Conservation (phyloP, 257 asterid species). For the Scutellaria barbata region DNA sequence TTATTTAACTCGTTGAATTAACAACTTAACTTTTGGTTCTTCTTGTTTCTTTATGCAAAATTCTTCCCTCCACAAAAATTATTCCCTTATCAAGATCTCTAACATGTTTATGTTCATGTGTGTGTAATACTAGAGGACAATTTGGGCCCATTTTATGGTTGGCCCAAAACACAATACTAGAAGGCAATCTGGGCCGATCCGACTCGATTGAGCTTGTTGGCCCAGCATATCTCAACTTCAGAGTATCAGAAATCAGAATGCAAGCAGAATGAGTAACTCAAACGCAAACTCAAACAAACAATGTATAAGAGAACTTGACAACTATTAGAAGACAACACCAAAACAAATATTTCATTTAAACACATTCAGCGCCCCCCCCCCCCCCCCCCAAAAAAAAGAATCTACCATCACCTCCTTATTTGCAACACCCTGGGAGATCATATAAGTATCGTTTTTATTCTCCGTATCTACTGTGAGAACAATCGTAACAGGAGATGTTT, state of each 20-base stretch:
- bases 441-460: background rate
- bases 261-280: too few relatives aligned
- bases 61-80: too few relatives aligned
- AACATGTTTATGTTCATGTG: too few relatives aligned
- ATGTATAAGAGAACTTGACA: background rate
- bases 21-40: too few relatives aligned
- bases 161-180: background rate
- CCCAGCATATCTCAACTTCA: too few relatives aligned
- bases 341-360: background rate
- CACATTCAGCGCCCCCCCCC: too few relatives aligned
- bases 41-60: too few relatives aligned
- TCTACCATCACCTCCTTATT: background rate
- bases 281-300: background rate
- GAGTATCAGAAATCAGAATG: too few relatives aligned
- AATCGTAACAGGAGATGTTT: background rate
- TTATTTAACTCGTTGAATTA: too few relatives aligned
- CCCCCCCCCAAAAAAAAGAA: conserved; percentile 12
- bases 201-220: too few relatives aligned
- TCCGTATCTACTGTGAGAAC: conserved; percentile 17
- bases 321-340: conserved; percentile 4
- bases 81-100: too few relatives aligned
- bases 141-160: background rate
- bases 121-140: too few relatives aligned
- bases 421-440: background rate
- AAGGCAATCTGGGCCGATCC: background rate